Conservation (phyloP, 2,329 filamentous ascomycete genomes). For the Fusarium abutilonis region DNA sequence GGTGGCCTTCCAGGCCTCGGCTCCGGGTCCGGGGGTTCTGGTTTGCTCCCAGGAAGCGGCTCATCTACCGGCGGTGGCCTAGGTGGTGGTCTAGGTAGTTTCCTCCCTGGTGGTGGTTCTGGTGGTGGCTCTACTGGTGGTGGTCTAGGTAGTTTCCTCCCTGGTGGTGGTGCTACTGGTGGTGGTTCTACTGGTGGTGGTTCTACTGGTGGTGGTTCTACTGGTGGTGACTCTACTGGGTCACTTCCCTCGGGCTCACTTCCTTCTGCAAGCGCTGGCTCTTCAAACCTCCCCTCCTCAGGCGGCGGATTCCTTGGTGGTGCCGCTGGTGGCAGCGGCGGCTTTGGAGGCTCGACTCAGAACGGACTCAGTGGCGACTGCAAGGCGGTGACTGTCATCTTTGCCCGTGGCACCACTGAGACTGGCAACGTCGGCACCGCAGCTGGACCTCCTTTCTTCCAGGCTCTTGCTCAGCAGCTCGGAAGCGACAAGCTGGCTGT, state of each 20-base stretch:
- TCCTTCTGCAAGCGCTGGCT: too few species aligned
- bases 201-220: background rate
- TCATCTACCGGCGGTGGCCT: background rate
- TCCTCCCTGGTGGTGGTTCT: background rate
- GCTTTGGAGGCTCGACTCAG: constrained; percentile 33
- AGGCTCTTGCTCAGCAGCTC: constrained; percentile 54
- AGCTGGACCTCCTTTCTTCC: constrained; percentile 62
- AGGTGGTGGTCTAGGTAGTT: background rate
- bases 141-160: background rate
- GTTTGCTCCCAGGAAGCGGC: background rate
- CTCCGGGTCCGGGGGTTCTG: background rate
- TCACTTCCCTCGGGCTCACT: too few species aligned
- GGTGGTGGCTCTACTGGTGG: background rate
- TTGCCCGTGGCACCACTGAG: constrained; percentile 66
- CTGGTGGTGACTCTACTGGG: background rate
- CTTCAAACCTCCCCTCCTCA: background rate
- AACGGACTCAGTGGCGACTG: constrained; percentile 41
- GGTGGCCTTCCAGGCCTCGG: background rate
- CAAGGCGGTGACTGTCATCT: constrained; percentile 60
- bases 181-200: constrained; percentile 2
- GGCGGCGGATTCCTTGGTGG: background rate
- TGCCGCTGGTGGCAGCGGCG: background rate
- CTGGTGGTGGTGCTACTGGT: background rate
- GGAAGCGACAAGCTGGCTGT: constrained; percentile 58
- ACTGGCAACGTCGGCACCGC: constrained; percentile 61